Evolutionary conservation across 2,329 filamentous ascomycete species (phyloP), one percentile per base, ranked within the genome.

Genomic region (Curvularia lunata): DNA sequence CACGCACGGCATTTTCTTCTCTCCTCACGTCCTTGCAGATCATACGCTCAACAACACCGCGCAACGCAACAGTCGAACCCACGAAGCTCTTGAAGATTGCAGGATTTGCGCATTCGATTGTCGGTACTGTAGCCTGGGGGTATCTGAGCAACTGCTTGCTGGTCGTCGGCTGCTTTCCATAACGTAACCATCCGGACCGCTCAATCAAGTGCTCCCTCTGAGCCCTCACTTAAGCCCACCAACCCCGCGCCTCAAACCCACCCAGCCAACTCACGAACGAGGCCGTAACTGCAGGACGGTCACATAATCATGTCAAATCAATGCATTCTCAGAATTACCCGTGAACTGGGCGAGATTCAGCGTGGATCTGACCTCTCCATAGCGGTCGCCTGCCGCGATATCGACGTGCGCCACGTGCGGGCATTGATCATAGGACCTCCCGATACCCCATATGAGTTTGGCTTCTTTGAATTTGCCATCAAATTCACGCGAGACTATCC

Each of bases 361-460:
- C 89, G 89, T 75, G 89, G 86, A 62, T 85, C 87, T 19, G 93
- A 97, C 77, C 83, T 97, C 32, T 96, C 93, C 28, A 85, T 98
- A 62, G 91, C 91, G 10, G 92, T 97, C 48, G 90, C 91, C 55
- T 96, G 91, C 74, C 85, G 90, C 50, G 95, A 98, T 77, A 84
- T 88, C 66, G 92, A 99, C 76, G 91, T 98, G 59, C 90, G 93
- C 54, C 90, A 91, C 74, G 89, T 98, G 48, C 90, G 88, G 73
- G 92, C 93, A 48, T 78, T 98, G 63, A 94, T 98, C 69, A 87
- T 98, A 65, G 95, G 95, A 0, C 94, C 95, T 23, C 92, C 94
- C 64, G 93, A 95, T 68, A 96, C 93, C 0, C 93, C 94, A 0
- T 99, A 99, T 77, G 93, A 97, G 77, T 97, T 96, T 73, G 95